Base-by-base conservation (phyloP, 2,329 filamentous ascomycete species). In the Diplodia scrobiculata region DNA sequence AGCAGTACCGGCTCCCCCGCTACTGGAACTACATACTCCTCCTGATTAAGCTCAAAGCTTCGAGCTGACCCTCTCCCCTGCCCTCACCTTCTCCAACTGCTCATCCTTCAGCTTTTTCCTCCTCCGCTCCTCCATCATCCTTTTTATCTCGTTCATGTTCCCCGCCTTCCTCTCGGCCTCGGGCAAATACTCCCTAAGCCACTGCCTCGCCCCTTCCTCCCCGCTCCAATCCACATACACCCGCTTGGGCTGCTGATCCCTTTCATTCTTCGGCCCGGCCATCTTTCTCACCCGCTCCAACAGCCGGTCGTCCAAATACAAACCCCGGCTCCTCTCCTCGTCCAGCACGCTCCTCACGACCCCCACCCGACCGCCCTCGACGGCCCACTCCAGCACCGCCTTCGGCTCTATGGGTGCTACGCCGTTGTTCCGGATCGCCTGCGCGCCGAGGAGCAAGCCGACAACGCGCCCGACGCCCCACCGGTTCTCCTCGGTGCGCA, bases 111-210 rank as follows among this genome's bases (percentile, higher is more conserved):
- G 5, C 29, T 9, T 58, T 19, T 58, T 58, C 34, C 2, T 41
- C 53, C 10, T 58, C 53, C 53, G 36, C 34, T 58, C 53, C 34
- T 21, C 53, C 53, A 58, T 58, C 53, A 41, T 7, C 19, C 34
- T n/a, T 32, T 25, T 27, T 17, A 58, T 58, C 34, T 41, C 34
- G 11, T 14, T 21, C 34, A 41, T 9, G 25, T 41, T 41, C 34
- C 9, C 53, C 34, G 19, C 17, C 53, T n/a, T 45, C 21, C 4
- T 41, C 34, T 58, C 53, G 5, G 45, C 25, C 7, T n/a, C 2
- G 4, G 10, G 4, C 34, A 58, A 58, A n/a, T 17, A 25, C 9
- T 45, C 19, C 53, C 34, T 38, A 4, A 58, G 6, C 34, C 53
- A 41, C 19, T 7, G n/a, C 13, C 53, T 58, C 34, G 53, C 53